Evolutionary conservation across 176 grass and related monocot species (phyloP), one percentile per base, ranked within the genome.

Genomic region (Juncus effusus): DNA sequence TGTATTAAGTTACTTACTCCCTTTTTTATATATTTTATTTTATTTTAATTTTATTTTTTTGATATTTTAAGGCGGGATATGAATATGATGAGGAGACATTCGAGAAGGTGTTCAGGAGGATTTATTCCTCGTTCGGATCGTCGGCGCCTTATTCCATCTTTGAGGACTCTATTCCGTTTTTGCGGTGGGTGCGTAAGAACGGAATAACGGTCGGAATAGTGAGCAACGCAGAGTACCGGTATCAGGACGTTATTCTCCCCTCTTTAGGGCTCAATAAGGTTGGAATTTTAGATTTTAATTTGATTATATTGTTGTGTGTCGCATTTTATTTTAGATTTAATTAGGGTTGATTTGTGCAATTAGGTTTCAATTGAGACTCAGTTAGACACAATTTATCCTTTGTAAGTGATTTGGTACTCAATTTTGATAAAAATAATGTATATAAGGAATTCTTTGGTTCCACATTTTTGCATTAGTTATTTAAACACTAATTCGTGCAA

Each of bases 21-120:
- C 19, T 1, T 28, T 28, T 28, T 28, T 28, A 28, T 28, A 28
- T 28, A 1, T 28, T 28, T 28, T 28, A 28, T 28, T 28, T 28
- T 10, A 16, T 69, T 64, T 60, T 10, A 11, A 52, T 36, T 54
- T 63, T 81, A 8, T 38, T 72, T 4, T 7, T 61, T 7, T 28
- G 73, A 6, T 73, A 15, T 47, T 81, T 69, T 77, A 28, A 97
- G 93, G 94, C 94, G 54, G 94, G 89, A 10, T 99, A 99, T 13
- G 85, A 99, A 35, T 93, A 99, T 47, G 85, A 99, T 42, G 83
- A 90, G 2, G 94, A 93, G 62, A 99, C 88, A 76, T 99, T 93
- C 78, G 94, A 99, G 44, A 99, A 99, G 52, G 74, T 99, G 7
- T 99, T 99, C 73, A 93, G 64, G 54, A 82, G 88, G 3, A 90